Evolutionary conservation across 305 asterid species (phyloP).

Genomic region (Petunia hybrid): DNA sequence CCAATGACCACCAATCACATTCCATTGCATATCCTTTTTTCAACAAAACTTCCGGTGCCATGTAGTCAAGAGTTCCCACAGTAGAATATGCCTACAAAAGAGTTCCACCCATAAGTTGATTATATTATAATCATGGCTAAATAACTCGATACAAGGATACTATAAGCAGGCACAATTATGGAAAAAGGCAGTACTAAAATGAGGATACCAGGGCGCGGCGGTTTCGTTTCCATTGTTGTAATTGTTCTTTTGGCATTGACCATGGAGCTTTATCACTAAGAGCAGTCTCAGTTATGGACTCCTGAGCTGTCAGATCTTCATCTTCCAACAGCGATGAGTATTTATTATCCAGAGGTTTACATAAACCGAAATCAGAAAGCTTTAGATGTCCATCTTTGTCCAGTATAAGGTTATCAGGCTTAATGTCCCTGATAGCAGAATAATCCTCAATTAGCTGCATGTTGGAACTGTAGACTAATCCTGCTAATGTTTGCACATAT

Average conservation of each 20-base stretch:
- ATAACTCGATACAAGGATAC: not conserved
- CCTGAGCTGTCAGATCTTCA: constrained; percentile 65
- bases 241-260: constrained; percentile 94
- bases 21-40: constrained; percentile 98
- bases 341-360: constrained; percentile 88
- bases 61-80: constrained; percentile 96
- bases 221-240: constrained; percentile 90
- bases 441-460: constrained; percentile 20
- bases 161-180: not conserved
- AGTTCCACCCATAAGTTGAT: not conserved
- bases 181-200: not conserved
- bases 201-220: constrained; percentile 91
- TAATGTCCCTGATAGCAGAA: constrained; percentile 76
- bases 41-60: constrained; percentile 96
- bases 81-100: constrained; percentile 86
- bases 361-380: constrained; percentile 98
- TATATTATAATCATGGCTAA: not conserved
- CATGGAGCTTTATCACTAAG: constrained; percentile 68
- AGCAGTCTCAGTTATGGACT: constrained; percentile 54
- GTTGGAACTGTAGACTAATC: not conserved
- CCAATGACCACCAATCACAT: constrained; percentile 99
- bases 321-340: constrained; percentile 86
- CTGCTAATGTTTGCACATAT: not conserved
- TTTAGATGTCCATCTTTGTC: constrained; percentile 93
- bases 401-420: constrained; percentile 93